Conservation (phyloP, 768 basidiomycete species). For the Rhizopogon vesiculosus region DNA sequence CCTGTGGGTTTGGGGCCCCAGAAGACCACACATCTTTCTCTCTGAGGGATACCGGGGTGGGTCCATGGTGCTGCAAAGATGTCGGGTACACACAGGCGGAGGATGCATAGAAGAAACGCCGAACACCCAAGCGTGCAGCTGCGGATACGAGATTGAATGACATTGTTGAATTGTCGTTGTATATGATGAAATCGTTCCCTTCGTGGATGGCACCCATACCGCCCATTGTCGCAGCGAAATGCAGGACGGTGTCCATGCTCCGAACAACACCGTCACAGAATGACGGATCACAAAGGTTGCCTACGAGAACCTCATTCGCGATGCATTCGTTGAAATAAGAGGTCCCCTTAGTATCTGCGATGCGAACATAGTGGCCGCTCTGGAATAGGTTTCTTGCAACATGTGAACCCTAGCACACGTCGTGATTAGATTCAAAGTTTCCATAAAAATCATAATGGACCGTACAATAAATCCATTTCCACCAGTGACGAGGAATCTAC, state of each 20-base stretch:
- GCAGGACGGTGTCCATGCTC: slow-evolving; percentile 42
- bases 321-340: slow-evolving; percentile 17
- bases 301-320: slow-evolving; percentile 34
- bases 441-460: not conserved
- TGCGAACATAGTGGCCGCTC: slow-evolving; percentile 31
- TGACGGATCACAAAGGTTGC: slow-evolving; percentile 40
- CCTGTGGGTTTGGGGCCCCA: slow-evolving; percentile 41
- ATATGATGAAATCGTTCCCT: slow-evolving; percentile 45
- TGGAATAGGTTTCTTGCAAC: slow-evolving; percentile 36
- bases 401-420: slow-evolving; percentile 41
- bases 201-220: slow-evolving; percentile 61
- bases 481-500: slow-evolving; percentile 39
- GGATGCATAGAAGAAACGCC: slow-evolving; percentile 49
- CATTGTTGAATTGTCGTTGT: slow-evolving; percentile 45
- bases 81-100: slow-evolving; percentile 58
- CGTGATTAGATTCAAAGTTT: not conserved
- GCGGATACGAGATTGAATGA: slow-evolving; percentile 43
- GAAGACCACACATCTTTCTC: slow-evolving; percentile 41
- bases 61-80: slow-evolving; percentile 29
- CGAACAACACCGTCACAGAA: slow-evolving; percentile 33
- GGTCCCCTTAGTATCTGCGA: slow-evolving; percentile 35
- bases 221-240: slow-evolving; percentile 60
- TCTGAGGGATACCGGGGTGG: slow-evolving; percentile 36
- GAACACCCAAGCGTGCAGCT: slow-evolving; percentile 31
- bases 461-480: slow-evolving; percentile 54